Conservation (phyloP, 2,329 filamentous ascomycete genomes). For the Lojkania enalia region DNA sequence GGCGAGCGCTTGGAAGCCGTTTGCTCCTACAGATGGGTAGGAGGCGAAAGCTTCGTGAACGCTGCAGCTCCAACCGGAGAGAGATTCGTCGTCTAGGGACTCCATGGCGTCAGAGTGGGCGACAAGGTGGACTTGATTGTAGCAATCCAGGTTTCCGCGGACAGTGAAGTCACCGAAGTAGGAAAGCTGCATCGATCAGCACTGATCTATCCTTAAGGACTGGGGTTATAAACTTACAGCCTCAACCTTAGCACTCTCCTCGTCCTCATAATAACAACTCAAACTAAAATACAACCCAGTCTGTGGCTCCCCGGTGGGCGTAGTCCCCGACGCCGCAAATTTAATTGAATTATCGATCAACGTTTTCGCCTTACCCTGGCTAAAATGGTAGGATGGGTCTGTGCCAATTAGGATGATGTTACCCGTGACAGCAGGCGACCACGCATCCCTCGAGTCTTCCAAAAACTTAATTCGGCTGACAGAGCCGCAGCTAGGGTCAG, state of each 20-base stretch:
- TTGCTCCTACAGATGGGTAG: slow-evolving; percentile 18
- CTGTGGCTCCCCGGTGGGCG: slow-evolving; percentile 11
- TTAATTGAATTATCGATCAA: slow-evolving; percentile 21
- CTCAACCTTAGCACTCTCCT: slow-evolving; percentile 11
- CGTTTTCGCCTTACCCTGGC: slow-evolving; percentile 15
- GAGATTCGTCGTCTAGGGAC: slow-evolving; percentile 17
- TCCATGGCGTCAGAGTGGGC: slow-evolving; percentile 17
- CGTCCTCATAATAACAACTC: slow-evolving; percentile 20
- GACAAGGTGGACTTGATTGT: slow-evolving; percentile 22
- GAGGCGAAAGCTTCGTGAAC: slow-evolving; percentile 23
- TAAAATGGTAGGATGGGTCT: slow-evolving; percentile 18
- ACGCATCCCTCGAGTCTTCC: slow-evolving; percentile 40
- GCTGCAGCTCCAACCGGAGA: slow-evolving; percentile 21
- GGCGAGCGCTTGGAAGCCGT: slow-evolving; percentile 23
- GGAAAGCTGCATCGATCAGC: slow-evolving; percentile 11
- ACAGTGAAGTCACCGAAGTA: slow-evolving; percentile 22
- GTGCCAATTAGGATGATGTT: slow-evolving; percentile 24
- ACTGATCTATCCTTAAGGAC: background rate
- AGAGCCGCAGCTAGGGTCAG: slow-evolving; percentile 44
- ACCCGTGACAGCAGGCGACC: slow-evolving; percentile 20
- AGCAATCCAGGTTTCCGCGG: slow-evolving; percentile 21
- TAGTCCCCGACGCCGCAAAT: slow-evolving; percentile 19
- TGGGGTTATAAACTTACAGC: slow-evolving; percentile 10
- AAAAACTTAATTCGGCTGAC: slow-evolving; percentile 42
- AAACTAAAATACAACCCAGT: slow-evolving; percentile 23